Evolutionary conservation across 352 stramenopile genomes (phyloP).

Genomic region (Pythium guiyangense): DNA sequence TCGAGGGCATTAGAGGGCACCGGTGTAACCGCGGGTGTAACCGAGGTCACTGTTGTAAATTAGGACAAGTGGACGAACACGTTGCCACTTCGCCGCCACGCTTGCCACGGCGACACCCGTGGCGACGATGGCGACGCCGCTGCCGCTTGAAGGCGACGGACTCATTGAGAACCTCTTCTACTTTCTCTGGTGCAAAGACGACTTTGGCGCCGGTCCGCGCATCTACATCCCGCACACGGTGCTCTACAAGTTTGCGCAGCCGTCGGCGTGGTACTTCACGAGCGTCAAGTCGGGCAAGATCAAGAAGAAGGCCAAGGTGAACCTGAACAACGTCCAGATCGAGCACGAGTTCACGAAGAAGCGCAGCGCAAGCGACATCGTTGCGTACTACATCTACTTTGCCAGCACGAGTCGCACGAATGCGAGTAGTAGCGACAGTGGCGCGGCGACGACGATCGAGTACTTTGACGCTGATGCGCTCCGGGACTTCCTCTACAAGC

Average conservation of each 20-base stretch:
- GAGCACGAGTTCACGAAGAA: conserved; percentile 94
- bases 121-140: conserved; percentile 38
- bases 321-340: conserved; percentile 90
- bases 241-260: conserved; percentile 91
- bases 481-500: conserved; percentile 92
- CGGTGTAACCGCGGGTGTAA: too few relatives aligned
- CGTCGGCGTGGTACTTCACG: conserved; percentile 95
- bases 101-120: background rate
- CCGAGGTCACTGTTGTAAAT: background rate
- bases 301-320: conserved; percentile 91
- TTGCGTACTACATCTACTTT: conserved; percentile 90
- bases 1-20: too few relatives aligned
- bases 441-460: conserved; percentile 75
- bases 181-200: conserved; percentile 89
- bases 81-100: background rate
- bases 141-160: conserved; percentile 82
- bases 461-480: conserved; percentile 89
- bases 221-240: conserved; percentile 93
- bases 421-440: background rate
- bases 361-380: conserved; percentile 73
- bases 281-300: conserved; percentile 73
- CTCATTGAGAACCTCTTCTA: conserved; percentile 88
- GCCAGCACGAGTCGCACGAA: background rate
- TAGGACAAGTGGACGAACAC: background rate
- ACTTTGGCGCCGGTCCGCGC: conserved; percentile 80